A percentile compares a stretch with the other conserved stretches of the same genome.
These are phyloP conservation scores for Lippia alba DNA, from an alignment of 305 asterid species.

Conservation along the genomic window DNA sequence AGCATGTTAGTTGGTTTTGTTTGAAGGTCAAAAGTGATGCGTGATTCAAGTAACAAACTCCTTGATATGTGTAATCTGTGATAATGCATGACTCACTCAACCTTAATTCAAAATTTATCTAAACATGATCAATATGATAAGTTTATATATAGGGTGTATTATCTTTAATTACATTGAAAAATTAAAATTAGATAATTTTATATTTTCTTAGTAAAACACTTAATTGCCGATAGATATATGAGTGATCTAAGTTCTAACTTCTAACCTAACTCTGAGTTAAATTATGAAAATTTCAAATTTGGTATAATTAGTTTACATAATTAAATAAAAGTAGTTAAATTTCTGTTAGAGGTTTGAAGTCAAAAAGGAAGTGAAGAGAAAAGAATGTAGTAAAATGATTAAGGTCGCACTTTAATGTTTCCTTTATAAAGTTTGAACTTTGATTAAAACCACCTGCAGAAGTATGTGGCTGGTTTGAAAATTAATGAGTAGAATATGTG, in stretches of 20 bases:
- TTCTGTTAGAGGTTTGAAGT: slow-evolving; percentile 25
- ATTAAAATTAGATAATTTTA: too few relatives aligned
- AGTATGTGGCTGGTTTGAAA: slow-evolving; percentile 7
- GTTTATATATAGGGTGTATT: too few relatives aligned
- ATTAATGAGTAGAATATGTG: slow-evolving; percentile 27
- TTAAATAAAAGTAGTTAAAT: neutral
- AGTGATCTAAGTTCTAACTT: too few relatives aligned
- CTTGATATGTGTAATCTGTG: slow-evolving; percentile 8
- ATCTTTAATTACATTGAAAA: too few relatives aligned
- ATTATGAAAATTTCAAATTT: too few relatives aligned
- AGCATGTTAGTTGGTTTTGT: slow-evolving; percentile 38
- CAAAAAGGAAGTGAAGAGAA: slow-evolving; percentile 37
- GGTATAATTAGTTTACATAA: too few relatives aligned
- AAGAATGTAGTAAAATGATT: slow-evolving; percentile 36
- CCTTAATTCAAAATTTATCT: neutral
- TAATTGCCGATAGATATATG: too few relatives aligned
- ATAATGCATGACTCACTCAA: neutral
- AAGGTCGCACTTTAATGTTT: slow-evolving; percentile 27
- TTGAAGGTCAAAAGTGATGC: slow-evolving; percentile 37
- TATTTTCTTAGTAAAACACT: too few relatives aligned
- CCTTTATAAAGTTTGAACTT: slow-evolving; percentile 30
- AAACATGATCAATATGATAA: too few relatives aligned
- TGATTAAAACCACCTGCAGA: slow-evolving; percentile 36
- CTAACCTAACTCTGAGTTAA: too few relatives aligned
- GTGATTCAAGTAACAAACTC: slow-evolving; percentile 29